Base-by-base conservation (phyloP, 306 rosid genomes). In the Inga leiocalycina region DNA sequence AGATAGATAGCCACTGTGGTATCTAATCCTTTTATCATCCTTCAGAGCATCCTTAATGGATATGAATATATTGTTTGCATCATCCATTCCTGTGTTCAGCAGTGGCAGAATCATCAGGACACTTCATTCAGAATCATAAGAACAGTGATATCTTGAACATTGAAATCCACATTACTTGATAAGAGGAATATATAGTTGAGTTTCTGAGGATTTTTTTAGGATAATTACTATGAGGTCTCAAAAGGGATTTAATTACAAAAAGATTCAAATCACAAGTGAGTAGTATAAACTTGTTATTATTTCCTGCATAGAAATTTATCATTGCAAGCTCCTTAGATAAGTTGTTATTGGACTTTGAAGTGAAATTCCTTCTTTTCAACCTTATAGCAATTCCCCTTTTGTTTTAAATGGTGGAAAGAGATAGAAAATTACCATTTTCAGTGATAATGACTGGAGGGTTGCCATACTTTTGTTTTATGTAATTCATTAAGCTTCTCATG, bases 1-100 rank as follows among this genome's bases (percentile, higher is more conserved):
- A 39, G 88, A 76, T 12, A 91, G 64, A 71, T 90, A 90, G 80
- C 81, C 91, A 69, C 76, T 81, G 89, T 87, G 91, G 84, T 90
- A 92, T 83, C 79, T 83, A 59, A 92, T 81, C 85, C 93, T 85
- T 82, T 92, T 92, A 45, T 83, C 86, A 83, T 92, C 93, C 92
- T 88, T 87, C 7, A 92, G 78, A 43, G 91, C 92, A 37, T 88
- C 82, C 86, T 87, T 65, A 7, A 85, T 72, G 41, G 76, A 27
- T 10, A 45, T 72, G 8, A 72, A 72, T 24, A 32, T 9, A 12
- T 45, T 72, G 15, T 72, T 72, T 45, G 76, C 22, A 72, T 72
- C 76, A 46, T 72, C 76, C 76, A 45, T 72, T 45, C 76, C 76
- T 72, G 37, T 46, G 41, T 7, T 5, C 24, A 45, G 3, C 37